A percentile compares a stretch with the other conserved stretches of the same genome.
Conservation (phyloP, 2,329 filamentous ascomycete species). For the Penicillium janthinellum region DNA sequence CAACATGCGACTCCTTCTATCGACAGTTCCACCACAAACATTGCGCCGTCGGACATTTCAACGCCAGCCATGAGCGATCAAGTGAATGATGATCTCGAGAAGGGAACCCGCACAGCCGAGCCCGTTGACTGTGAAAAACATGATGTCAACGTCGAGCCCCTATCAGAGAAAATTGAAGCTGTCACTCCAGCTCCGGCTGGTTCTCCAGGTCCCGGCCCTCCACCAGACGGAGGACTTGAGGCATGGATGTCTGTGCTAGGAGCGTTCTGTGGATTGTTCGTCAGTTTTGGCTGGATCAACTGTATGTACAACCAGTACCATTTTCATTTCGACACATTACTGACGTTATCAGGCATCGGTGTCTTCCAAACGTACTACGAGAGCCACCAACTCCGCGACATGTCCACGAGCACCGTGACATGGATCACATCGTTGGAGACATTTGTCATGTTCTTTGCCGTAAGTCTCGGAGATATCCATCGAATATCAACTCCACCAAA, state of each 20-base stretch:
- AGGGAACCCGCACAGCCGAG: conserved; percentile 7
- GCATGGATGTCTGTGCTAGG: conserved; percentile 53
- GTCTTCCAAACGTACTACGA: conserved; percentile 59
- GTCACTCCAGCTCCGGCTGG: conserved; percentile 6
- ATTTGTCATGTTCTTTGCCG: conserved; percentile 32
- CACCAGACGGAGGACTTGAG: conserved; percentile 35
- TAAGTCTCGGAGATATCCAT: background rate
- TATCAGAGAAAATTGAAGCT: conserved; percentile 6
- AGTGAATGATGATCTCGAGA: conserved; percentile 12
- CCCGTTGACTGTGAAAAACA: conserved; percentile 3
- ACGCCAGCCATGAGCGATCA: background rate
- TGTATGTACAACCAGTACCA: conserved; percentile 33
- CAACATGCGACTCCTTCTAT: conserved; percentile 8
- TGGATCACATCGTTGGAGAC: conserved; percentile 60
- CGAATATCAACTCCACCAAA: background rate
- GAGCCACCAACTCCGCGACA: conserved; percentile 49
- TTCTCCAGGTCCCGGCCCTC: conserved; percentile 16
- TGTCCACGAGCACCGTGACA: conserved; percentile 59
- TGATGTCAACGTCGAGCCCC: background rate
- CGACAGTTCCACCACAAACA: conserved; percentile 13
- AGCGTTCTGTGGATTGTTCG: conserved; percentile 50
- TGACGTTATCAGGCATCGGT: conserved; percentile 24
- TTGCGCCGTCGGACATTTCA: conserved; percentile 9
- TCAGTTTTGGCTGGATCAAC: conserved; percentile 55
- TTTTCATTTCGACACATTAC: background rate